Conservation (phyloP, 305 asterid genomes). For the Fraxinus latifolia region DNA sequence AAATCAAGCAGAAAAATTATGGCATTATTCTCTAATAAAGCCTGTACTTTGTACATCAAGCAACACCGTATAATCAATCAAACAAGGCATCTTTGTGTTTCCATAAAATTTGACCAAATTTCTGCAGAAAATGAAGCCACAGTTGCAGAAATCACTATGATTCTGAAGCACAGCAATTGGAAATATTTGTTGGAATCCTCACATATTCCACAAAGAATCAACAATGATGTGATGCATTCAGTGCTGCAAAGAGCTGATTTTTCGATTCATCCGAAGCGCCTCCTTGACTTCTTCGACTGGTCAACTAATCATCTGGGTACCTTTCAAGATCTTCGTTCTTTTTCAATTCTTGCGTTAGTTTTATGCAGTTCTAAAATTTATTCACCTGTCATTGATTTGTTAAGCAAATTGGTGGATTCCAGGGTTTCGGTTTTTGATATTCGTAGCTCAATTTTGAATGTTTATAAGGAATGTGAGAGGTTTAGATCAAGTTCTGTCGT, state of each 20-base stretch:
- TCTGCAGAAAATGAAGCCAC: slow-evolving; percentile 39
- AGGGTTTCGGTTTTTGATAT: slow-evolving; percentile 39
- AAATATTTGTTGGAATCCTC: slow-evolving; percentile 59
- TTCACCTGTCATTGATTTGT: slow-evolving; percentile 43
- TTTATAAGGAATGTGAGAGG: slow-evolving; percentile 34
- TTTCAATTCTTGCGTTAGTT: slow-evolving; percentile 50
- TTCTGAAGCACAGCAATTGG: slow-evolving; percentile 63
- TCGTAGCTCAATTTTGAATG: slow-evolving; percentile 45
- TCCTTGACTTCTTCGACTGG: slow-evolving; percentile 72
- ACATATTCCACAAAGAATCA: slow-evolving; percentile 37
- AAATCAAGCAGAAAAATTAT: slow-evolving; percentile 27
- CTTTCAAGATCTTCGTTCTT: slow-evolving; percentile 47
- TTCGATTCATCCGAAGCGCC: slow-evolving; percentile 58
- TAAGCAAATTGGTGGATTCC: slow-evolving; percentile 47
- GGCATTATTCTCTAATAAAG: slow-evolving; percentile 25
- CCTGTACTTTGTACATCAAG: slow-evolving; percentile 9
- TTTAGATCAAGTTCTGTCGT: slow-evolving; percentile 44
- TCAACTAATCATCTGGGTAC: slow-evolving; percentile 55
- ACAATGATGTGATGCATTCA: slow-evolving; percentile 59
- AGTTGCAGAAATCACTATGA: slow-evolving; percentile 52
- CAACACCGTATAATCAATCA: slow-evolving; percentile 33
- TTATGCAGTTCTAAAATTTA: slow-evolving; percentile 56
- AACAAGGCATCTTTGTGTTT: slow-evolving; percentile 24
- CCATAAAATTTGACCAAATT: slow-evolving; percentile 33
- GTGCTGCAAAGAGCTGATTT: slow-evolving; percentile 51